Percentiles rank a stretch among this genome's conserved stretches.
These are phyloP conservation scores for Dalbergia oliveri DNA, from an alignment of 306 rosid genomes.

Conservation along the genomic window DNA sequence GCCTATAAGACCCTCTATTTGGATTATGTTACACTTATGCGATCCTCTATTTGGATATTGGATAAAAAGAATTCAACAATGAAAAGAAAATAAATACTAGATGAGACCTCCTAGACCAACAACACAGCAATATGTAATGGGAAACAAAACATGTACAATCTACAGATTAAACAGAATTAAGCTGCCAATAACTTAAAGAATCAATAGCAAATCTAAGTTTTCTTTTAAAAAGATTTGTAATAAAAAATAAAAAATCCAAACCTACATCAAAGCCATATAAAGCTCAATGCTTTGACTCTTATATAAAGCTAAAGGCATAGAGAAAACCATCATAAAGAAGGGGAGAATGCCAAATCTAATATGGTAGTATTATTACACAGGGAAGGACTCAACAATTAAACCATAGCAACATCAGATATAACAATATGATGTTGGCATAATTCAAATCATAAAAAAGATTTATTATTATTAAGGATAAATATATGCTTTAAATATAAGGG, in stretches of 20 bases:
- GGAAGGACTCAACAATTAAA: slow-evolving; percentile 1
- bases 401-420: neutral
- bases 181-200: neutral
- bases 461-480: neutral
- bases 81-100: neutral
- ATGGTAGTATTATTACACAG: neutral
- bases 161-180: neutral
- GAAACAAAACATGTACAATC: neutral
- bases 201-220: neutral
- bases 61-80: neutral
- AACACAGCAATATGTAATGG: neutral
- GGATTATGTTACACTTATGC: neutral
- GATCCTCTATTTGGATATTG: neutral
- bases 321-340: slow-evolving; percentile 1
- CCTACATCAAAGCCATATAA: neutral
- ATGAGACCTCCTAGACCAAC: neutral
- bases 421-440: neutral
- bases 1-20: neutral
- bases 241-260: too few species aligned
- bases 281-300: neutral
- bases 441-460: neutral
- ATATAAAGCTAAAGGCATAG: neutral
- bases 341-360: neutral
- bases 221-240: neutral
- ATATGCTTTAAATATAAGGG: neutral